Base-by-base conservation (phyloP, 2,329 filamentous ascomycete genomes). In the Phaeosphaeriaceae sp. region DNA sequence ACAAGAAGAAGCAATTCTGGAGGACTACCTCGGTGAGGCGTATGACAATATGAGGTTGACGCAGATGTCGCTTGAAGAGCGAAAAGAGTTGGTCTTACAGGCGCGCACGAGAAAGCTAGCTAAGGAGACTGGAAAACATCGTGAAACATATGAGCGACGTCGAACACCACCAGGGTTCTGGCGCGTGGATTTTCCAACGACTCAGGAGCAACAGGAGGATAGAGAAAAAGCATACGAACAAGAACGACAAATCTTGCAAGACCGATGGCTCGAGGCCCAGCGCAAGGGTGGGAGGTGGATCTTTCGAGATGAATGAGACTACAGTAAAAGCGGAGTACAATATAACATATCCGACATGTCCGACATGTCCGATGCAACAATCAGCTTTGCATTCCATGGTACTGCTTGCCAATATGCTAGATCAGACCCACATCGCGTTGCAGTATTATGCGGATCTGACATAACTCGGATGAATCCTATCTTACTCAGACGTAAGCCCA, bases 121-220 rank as follows among this genome's bases (percentile, higher is more conserved):
- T 1, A 89, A 93, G 70, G 85, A 86, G 60, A 88, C 87, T 74
- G 93, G 93, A 6, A 92, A 85, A 72, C 93, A 97, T 77, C 85
- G 90, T 55, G 86, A 94, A 66, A 84, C 88, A 25, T 93, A 90
- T 76, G 86, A 89, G 58, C 85, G 92, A 51, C 84, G 86, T 61
- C 83, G 81, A 46, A 92, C 90, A 10, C 93, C 95, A 13, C 92
- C 92, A 1, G 93, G 93, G 0, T 98, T 92, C 74, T 99, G 95
- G 95, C 85, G 91, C 53, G 85, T 90, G 1, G 94, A 96, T 66
- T 96, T 99, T 74, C 93, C 94, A 1, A 88, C 82, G 24, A 97
- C 95, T 1, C 95, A 98, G 74, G 91, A 97, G 76, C 78, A 89
- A 25, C 81, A 86, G 65, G 80, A 83, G 52, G 87, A 94, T 68